Evolutionary conservation across 2,329 filamentous ascomycete species (phyloP), one percentile per base, ranked within the genome.

Genomic region (Triangularia verruculosa): DNA sequence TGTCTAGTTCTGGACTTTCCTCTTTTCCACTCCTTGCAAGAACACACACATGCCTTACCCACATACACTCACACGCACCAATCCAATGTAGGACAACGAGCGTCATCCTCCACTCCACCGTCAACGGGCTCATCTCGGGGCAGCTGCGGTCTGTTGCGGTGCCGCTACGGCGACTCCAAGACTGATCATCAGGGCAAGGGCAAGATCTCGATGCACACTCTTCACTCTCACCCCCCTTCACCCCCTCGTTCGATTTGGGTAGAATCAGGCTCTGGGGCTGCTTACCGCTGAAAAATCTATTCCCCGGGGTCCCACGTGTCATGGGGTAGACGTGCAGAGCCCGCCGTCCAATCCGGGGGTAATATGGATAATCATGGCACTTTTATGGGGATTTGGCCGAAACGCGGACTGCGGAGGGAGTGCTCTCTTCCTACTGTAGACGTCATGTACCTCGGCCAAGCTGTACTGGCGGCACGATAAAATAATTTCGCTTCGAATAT

Each of bases 291-390:
- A 65, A 67, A 68, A 68, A 68, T 68, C 67, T 67, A 57, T 60
- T 64, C 59, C 20, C 65, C 67, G 67, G 61, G 22, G 8, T 4
- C 51, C 58, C 32, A 43, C 66, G 66, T 66, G 67, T 69, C 63
- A 57, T 55, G 47, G 57, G 51, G 64, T 62, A 65, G 64, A 68
- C 54, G 68, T 65, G 66, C 61, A 66, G 65, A 61, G 63, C 68
- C 64, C 67, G 68, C 59, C 66, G 61, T 61, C 59, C 65, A 71
- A 69, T 69, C 69, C 66, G 69, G 70, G 70, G 68, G 70, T 71
- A 71, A 71, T 71, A 61, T 70, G 70, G 70, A 65, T 70, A 71
- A 71, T 69, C 66, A 61, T 64, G 52, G 66, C 54, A 47, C 11
- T 47, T 47, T 47, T 47, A 65, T 68, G 54, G 64, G 64, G 54